Percentiles rank a stretch among this genome's conserved stretches.
Evolutionary conservation across 805 yeast genomes (phyloP).

Genomic region (Yamadazyma kitorensis): DNA sequence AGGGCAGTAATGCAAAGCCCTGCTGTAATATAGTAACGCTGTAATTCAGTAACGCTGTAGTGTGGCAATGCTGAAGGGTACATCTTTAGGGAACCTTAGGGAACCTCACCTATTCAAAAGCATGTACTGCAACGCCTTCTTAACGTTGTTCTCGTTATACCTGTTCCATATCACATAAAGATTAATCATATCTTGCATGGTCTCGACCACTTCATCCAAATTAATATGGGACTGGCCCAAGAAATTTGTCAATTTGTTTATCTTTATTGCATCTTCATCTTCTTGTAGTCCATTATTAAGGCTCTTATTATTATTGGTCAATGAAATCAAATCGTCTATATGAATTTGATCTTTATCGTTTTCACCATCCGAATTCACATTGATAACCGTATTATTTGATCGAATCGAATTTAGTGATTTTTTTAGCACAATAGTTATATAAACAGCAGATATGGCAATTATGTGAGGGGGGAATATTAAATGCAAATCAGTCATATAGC

Average conservation of each 20-base stretch:
- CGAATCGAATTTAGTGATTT: slow-evolving; percentile 26
- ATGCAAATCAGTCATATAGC: slow-evolving; percentile 84
- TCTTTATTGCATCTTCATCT: slow-evolving; percentile 41
- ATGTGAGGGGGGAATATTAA: slow-evolving; percentile 86
- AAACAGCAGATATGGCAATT: slow-evolving; percentile 78
- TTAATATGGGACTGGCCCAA: slow-evolving; percentile 76
- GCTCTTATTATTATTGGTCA: slow-evolving; percentile 9
- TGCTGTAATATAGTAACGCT: too few species aligned
- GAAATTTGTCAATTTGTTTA: slow-evolving; percentile 60
- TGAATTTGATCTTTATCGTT: slow-evolving; percentile 20
- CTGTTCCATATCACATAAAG: slow-evolving; percentile 83
- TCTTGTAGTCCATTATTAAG: slow-evolving; percentile 18
- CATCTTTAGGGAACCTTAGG: neutral
- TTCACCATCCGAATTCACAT: slow-evolving; percentile 1
- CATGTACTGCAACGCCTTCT: slow-evolving; percentile 46
- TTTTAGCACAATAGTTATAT: slow-evolving; percentile 66
- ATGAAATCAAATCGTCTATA: slow-evolving; percentile 35
- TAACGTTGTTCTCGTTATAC: slow-evolving; percentile 67
- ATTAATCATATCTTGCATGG: slow-evolving; percentile 79
- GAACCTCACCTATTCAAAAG: slow-evolving; percentile 23
- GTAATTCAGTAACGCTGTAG: too few species aligned
- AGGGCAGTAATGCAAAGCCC: too few species aligned
- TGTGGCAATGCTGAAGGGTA: too few species aligned
- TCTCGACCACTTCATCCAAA: slow-evolving; percentile 71
- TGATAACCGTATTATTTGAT: slow-evolving; percentile 6